Evolutionary conservation across 2,329 filamentous ascomycete species (phyloP).

Genomic region (Gaeumannomyces sp.): DNA sequence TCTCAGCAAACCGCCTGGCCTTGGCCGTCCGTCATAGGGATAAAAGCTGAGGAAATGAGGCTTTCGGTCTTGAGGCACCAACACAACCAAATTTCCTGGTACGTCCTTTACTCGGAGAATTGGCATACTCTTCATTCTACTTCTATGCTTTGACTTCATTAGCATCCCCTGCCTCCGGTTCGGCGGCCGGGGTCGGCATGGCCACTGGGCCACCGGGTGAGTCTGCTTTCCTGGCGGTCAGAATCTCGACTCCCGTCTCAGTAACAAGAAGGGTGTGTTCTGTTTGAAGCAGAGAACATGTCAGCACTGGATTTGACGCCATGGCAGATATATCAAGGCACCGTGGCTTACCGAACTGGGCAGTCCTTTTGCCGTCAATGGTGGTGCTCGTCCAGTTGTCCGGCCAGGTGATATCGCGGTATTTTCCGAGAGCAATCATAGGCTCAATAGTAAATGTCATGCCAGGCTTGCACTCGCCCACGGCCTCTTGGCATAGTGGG

Average conservation of each 20-base stretch:
- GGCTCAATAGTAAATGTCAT: slow-evolving; percentile 99
- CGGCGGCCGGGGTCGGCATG: slow-evolving; percentile 28
- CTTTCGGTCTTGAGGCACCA: not conserved
- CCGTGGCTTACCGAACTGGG: slow-evolving; percentile 71
- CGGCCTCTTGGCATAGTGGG: slow-evolving; percentile 95
- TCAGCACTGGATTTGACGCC: not conserved
- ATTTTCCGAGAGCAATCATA: slow-evolving; percentile 91
- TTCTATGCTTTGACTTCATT: not conserved
- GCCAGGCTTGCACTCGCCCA: slow-evolving; percentile 86
- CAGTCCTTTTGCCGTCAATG: slow-evolving; percentile 79
- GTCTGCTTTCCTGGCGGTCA: slow-evolving; percentile 66
- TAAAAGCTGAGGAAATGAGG: not conserved
- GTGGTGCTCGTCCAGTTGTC: slow-evolving; percentile 98
- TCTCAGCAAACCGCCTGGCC: not conserved
- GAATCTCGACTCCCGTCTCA: slow-evolving; percentile 73
- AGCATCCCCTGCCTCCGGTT: not conserved
- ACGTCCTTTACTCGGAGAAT: not conserved
- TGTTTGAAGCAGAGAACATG: slow-evolving; percentile 20
- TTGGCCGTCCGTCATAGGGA: not conserved
- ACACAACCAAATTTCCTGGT: not conserved
- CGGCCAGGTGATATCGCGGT: slow-evolving; percentile 92
- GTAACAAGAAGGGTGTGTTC: slow-evolving; percentile 84
- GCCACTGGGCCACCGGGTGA: slow-evolving; percentile 71
- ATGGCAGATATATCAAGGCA: not conserved
- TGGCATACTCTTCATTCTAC: not conserved